Percentiles rank a stretch among this genome's conserved stretches.
These are phyloP conservation scores for Globisporangium solare DNA, from an alignment of 352 stramenopile species.

Conservation along the genomic window DNA sequence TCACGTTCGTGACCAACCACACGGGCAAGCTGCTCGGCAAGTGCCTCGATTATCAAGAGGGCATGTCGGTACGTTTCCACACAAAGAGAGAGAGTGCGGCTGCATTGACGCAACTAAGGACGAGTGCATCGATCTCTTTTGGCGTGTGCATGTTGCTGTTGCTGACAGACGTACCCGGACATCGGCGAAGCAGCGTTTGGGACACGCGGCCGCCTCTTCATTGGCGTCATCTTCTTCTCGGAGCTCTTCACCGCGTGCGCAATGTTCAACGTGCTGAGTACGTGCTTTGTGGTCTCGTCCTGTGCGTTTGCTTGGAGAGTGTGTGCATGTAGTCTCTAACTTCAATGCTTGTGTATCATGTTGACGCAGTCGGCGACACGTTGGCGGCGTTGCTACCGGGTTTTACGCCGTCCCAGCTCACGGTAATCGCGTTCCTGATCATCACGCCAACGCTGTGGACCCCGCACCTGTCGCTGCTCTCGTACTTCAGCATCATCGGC, in stretches of 20 bases:
- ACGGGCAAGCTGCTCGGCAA: conserved; percentile 80
- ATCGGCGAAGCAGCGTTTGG: conserved; percentile 82
- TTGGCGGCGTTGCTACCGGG: conserved; percentile 65
- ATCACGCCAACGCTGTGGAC: conserved; percentile 83
- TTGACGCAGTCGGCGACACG: conserved; percentile 61
- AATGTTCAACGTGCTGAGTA: conserved; percentile 82
- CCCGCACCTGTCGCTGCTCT: conserved; percentile 75
- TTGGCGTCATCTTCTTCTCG: conserved; percentile 76
- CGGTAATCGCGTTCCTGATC: conserved; percentile 60
- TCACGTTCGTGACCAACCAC: conserved; percentile 82
- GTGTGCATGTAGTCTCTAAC: background rate
- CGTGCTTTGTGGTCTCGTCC: conserved; percentile 8
- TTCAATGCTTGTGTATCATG: background rate
- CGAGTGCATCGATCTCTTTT: conserved; percentile 3
- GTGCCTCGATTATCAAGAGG: conserved; percentile 75
- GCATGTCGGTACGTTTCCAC: conserved; percentile 65
- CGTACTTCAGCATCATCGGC: conserved; percentile 80
- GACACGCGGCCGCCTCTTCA: conserved; percentile 57
- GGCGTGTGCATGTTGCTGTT: too few relatives aligned
- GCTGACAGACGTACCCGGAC: conserved; percentile 59
- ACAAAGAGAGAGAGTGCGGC: background rate
- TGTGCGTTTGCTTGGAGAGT: background rate
- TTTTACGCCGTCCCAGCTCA: conserved; percentile 52
- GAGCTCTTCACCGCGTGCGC: conserved; percentile 78
- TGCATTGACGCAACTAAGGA: background rate